Evolutionary conservation across 148 eudicot species (phyloP).

Genomic region (Spergularia bocconei): DNA sequence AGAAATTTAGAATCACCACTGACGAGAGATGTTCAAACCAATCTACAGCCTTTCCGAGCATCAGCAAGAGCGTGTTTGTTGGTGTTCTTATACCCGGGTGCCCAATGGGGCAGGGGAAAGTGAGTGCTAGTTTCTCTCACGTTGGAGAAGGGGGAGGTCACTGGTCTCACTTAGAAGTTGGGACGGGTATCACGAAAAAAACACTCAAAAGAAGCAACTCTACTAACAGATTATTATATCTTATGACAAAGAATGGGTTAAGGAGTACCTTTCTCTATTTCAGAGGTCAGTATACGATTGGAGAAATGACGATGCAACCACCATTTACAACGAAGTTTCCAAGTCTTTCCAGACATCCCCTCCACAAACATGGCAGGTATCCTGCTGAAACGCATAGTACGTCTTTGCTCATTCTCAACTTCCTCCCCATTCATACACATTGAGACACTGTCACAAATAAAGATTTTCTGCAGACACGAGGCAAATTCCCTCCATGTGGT

Average conservation of each 20-base stretch:
- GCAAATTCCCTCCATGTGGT: slow-evolving; percentile 72
- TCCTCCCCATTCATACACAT: slow-evolving; percentile 37
- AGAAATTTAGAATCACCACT: background rate
- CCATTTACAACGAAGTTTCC: slow-evolving; percentile 81
- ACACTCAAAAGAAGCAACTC: no score
- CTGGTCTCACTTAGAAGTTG: no score
- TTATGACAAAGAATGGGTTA: no score
- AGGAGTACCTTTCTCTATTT: slow-evolving; percentile 59
- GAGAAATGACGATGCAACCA: slow-evolving; percentile 78
- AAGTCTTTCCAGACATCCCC: slow-evolving; percentile 42
- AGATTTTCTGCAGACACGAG: slow-evolving; percentile 54
- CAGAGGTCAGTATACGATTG: slow-evolving; percentile 46
- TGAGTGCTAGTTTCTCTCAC: no score
- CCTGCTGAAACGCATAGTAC: slow-evolving; percentile 25
- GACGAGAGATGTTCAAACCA: background rate
- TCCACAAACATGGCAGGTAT: slow-evolving; percentile 43
- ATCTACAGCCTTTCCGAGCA: no score
- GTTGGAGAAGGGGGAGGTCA: no score
- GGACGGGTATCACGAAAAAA: no score
- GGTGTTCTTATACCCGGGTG: no score
- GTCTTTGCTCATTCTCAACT: slow-evolving; percentile 19
- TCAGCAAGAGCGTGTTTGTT: no score
- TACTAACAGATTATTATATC: no score
- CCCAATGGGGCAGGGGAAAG: no score
- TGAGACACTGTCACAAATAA: slow-evolving; percentile 54